phyloP scores from a whole-genome alignment of 495 filamentous ascomycete species.

The Penicillium cinerascens region DNA sequence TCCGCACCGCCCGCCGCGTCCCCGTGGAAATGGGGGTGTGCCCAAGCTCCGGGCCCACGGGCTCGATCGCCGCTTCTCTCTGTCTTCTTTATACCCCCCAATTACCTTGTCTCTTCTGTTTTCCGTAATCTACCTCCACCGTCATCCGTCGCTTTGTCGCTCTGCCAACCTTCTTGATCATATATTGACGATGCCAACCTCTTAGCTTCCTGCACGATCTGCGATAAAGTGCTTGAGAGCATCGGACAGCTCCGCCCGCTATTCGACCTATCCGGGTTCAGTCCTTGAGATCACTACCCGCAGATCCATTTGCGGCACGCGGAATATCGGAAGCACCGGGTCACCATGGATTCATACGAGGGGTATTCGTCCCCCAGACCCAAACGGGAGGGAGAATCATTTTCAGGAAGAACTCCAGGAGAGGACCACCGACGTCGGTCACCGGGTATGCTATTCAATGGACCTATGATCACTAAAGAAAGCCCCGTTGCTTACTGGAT shows the following conservation, averaged over 20 bases:
- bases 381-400: slow-evolving; percentile 38
- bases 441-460: slow-evolving; percentile 36
- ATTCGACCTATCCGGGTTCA: background rate
- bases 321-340: background rate
- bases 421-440: slow-evolving; percentile 51
- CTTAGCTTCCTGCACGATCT: slow-evolving; percentile 33
- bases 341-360: slow-evolving; percentile 45
- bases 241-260: slow-evolving; percentile 1
- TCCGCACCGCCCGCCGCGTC: slow-evolving; percentile 6
- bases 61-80: slow-evolving; percentile 9
- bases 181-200: slow-evolving; percentile 39
- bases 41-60: slow-evolving; percentile 1
- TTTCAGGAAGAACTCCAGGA: slow-evolving; percentile 23
- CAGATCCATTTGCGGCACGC: background rate
- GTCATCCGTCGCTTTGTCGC: slow-evolving; percentile 15
- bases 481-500: slow-evolving; percentile 1
- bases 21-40: slow-evolving; percentile 3
- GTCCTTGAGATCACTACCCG: background rate
- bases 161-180: slow-evolving; percentile 28
- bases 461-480: background rate
- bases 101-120: slow-evolving; percentile 20
- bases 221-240: slow-evolving; percentile 1
- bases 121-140: slow-evolving; percentile 15
- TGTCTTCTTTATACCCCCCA: slow-evolving; percentile 12
- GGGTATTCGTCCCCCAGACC: slow-evolving; percentile 38